Base-by-base conservation (phyloP, 2,329 filamentous ascomycete genomes). In the Calonectria pteridis region DNA sequence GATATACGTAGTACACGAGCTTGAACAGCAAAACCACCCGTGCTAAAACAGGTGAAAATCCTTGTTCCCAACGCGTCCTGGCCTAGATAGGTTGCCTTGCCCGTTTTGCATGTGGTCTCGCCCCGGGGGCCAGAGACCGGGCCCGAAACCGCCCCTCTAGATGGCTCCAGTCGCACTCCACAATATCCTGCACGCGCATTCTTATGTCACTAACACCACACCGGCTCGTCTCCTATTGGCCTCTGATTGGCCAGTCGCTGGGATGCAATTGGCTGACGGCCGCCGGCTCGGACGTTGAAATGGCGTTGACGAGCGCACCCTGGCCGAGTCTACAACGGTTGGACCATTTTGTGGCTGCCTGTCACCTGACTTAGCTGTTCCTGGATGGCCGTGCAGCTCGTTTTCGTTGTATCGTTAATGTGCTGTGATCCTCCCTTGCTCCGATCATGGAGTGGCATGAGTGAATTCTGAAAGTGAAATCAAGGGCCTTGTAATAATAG, bases 61-160 rank as follows among this genome's bases (percentile, higher is more conserved):
- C 40, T 35, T 62, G 67, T 58, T 49, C 46, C 31, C 28, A 18
- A 29, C 37, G 40, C 49, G 69, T 28, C 23, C 29, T 55, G 40
- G 49, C 28, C 59, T 51, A 59, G 64, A 55, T 37, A 51, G 59
- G 33, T 64, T 65, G 49, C 37, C 68, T 67, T 67, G 33, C 46
- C 70, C 65, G 51, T 72, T 72, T 72, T 67, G 70, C 70, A 72
- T 72, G 58, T 72, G 65, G 65, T 68, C 65, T 51, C 53, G 51
- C 62, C 43, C 55, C 40, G 40, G 29, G 37, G 55, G 35, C 31
- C 55, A 43, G 33, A 53, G 31, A 28, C 51, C 43, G 46, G 67
- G 40, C 69, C 51, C 63, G 64, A 72, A 71, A 55, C 62, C 63
- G 70, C 65, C 71, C 63, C 71, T 66, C 71, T 53, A 69, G 71